Evolutionary conservation across 2,329 filamentous ascomycete species (phyloP), one percentile per base, ranked within the genome.

Genomic region (Coniella lustricola): DNA sequence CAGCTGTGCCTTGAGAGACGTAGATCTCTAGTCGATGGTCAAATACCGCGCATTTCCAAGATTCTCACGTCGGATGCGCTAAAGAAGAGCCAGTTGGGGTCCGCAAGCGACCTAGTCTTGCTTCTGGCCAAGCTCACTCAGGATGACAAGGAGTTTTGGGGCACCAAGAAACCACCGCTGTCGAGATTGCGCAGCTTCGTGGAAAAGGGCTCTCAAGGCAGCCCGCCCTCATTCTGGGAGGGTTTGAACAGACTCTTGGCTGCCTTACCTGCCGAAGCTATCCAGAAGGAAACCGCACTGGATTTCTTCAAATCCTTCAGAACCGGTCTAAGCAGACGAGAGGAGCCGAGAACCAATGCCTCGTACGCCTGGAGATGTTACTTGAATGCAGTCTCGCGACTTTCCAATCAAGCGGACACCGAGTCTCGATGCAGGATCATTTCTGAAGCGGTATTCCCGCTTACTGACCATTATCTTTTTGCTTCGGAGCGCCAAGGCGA

Each of bases 121-220:
- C 76, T 83, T 1, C 64, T 97, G 43, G 72, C 80, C 9, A 70
- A 73, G 10, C 66, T 96, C 46, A 91, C 90, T 0, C 67, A 70
- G 25, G 63, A 64, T 12, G 75, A 82, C 42, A 82, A 88, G 1
- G 74, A 81, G 14, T 71, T 90, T 9, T 98, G 93, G 93, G 84
- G 81, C 1, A 72, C 76, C n/a, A 77, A 80, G 54, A 79, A 75
- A 49, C 67, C 76, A 1, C 72, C 78, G 0, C 56, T 77, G 2
- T 68, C 70, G 3, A 68, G 84, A 18, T 65, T 98, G 3, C 76
- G 79, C 43, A 71, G 81, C 8, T 93, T 94, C 56, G 70, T 97
- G 7, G 82, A 86, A 53, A 87, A 83, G 58, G 91, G 93, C 3
- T 95, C 91, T 0, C 87, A 96, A 59, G 79, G 82, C n/a, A 85